phyloP scores from a whole-genome alignment of 345 rosid genomes.

The Gossypium ekmanianum region DNA sequence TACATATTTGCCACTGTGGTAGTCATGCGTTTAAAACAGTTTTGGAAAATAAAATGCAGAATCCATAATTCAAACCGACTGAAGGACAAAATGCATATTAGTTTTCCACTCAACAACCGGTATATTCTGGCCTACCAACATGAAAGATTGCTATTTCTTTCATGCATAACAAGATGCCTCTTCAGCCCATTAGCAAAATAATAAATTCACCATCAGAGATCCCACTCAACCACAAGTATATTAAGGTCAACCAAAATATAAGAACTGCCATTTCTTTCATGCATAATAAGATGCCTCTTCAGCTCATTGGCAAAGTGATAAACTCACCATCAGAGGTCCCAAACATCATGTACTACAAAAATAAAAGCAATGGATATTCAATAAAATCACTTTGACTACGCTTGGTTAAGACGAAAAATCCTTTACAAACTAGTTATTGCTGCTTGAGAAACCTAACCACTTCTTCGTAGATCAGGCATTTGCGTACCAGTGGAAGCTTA shows the following conservation, averaged over 20 bases:
- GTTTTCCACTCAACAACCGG: background rate
- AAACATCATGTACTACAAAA: background rate
- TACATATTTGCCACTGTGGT: background rate
- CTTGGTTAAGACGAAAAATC: background rate
- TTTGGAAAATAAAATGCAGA: background rate
- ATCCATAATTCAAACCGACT: background rate
- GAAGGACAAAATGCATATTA: background rate
- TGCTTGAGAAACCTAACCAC: background rate
- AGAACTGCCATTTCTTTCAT: background rate
- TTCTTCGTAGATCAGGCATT: background rate
- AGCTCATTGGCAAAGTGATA: background rate
- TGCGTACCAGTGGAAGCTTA: background rate
- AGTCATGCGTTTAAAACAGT: background rate
- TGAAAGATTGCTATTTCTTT: background rate
- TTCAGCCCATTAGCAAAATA: background rate
- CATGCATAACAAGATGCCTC: background rate
- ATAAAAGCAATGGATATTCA: too few species aligned
- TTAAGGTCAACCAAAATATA: background rate
- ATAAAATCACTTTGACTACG: background rate
- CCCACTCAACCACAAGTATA: background rate
- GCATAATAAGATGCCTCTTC: background rate
- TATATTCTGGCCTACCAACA: background rate
- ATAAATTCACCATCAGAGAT: background rate
- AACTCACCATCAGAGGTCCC: background rate
- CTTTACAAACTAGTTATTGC: background rate